Percentiles rank a stretch among this genome's conserved stretches.
phyloP scores from a whole-genome alignment of 108 stramenopile genomes.

The Nannochloropsis oceanica region DNA sequence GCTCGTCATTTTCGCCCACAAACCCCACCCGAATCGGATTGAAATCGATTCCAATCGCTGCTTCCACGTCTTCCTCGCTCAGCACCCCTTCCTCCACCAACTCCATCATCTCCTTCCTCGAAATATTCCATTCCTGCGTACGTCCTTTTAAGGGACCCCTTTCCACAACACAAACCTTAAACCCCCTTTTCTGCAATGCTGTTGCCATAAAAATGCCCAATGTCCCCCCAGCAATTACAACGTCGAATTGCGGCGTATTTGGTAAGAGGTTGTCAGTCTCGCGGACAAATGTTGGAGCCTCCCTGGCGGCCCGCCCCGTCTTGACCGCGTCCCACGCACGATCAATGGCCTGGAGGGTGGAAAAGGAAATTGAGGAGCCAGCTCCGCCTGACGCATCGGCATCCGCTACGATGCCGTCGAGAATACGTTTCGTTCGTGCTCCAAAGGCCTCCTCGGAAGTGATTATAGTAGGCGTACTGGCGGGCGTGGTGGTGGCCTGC shows the following conservation, averaged over 20 bases:
- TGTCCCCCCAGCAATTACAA: constrained; percentile 61
- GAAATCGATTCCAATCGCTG: constrained; percentile 32
- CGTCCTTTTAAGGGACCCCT: constrained; percentile 55
- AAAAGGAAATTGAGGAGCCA: not conserved
- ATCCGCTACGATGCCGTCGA: not conserved
- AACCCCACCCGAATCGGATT: not conserved
- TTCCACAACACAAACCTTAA: constrained; percentile 56
- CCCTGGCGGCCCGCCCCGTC: not conserved
- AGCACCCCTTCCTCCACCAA: constrained; percentile 56
- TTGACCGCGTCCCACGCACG: not conserved
- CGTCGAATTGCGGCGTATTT: constrained; percentile 33
- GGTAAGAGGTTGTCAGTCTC: not conserved
- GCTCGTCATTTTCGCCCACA: not conserved
- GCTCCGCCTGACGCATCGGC: not conserved
- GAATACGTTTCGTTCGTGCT: not conserved
- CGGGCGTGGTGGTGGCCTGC: not conserved
- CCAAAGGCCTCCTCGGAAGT: not conserved
- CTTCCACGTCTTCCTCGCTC: constrained; percentile 55
- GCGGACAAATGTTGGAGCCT: not conserved
- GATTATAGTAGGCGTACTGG: not conserved
- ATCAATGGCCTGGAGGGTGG: not conserved
- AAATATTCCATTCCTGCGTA: constrained; percentile 83
- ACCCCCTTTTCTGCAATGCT: constrained; percentile 51
- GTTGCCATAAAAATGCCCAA: constrained; percentile 66
- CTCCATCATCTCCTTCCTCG: constrained; percentile 57